Evolutionary conservation across 2,329 filamentous ascomycete species (phyloP).

Genomic region (Arthrinium phaeospermum): DNA sequence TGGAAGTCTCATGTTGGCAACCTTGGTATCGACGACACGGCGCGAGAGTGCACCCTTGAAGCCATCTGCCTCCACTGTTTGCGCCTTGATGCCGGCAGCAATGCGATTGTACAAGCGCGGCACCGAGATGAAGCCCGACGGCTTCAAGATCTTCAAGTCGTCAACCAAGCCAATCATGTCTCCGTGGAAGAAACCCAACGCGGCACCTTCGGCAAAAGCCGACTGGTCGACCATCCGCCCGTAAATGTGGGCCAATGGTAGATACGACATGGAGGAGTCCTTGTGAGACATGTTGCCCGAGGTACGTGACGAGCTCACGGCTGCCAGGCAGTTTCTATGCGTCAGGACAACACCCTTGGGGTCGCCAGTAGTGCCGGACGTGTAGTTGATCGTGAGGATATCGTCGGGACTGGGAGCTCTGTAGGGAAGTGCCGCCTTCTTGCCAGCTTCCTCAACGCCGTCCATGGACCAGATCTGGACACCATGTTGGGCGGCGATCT

Average conservation of each 20-base stretch:
- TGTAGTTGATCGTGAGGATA: slow-evolving; percentile 89
- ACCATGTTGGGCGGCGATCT: slow-evolving; percentile 75
- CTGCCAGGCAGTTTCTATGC: slow-evolving; percentile 81
- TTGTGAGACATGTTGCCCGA: slow-evolving; percentile 54
- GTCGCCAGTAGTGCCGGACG: slow-evolving; percentile 81
- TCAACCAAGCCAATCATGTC: slow-evolving; percentile 87
- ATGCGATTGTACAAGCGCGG: slow-evolving; percentile 93
- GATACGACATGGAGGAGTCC: slow-evolving; percentile 81
- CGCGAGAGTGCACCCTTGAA: slow-evolving; percentile 82
- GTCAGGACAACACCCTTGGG: slow-evolving; percentile 86
- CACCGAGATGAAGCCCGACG: slow-evolving; percentile 85
- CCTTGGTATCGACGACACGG: slow-evolving; percentile 80
- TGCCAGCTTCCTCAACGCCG: slow-evolving; percentile 83
- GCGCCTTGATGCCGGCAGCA: slow-evolving; percentile 78
- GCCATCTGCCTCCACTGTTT: slow-evolving; percentile 79
- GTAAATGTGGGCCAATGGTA: slow-evolving; percentile 94
- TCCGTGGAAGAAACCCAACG: slow-evolving; percentile 92
- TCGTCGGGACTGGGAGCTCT: slow-evolving; percentile 77
- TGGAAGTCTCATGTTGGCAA: slow-evolving; percentile 75
- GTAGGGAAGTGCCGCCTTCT: slow-evolving; percentile 70
- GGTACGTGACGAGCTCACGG: slow-evolving; percentile 65
- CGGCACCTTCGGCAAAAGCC: slow-evolving; percentile 72
- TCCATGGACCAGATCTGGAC: slow-evolving; percentile 79
- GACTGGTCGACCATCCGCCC: slow-evolving; percentile 83
- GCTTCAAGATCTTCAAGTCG: slow-evolving; percentile 85